Evolutionary conservation across 1,284 basidiomycete genomes (phyloP).

Genomic region (Boletus coffeatus): DNA sequence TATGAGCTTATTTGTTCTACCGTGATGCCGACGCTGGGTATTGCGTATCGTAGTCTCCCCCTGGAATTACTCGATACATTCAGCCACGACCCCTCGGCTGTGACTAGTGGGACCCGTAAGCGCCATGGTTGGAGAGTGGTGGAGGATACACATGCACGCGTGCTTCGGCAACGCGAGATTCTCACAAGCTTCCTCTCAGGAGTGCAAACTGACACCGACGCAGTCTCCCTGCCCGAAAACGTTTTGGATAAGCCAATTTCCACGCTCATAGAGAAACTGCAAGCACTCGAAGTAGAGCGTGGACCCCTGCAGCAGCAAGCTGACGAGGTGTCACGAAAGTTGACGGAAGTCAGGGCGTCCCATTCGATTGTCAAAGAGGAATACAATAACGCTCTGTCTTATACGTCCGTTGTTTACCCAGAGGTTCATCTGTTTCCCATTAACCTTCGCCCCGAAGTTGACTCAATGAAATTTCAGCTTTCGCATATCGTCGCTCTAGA

Average conservation of each 20-base stretch:
- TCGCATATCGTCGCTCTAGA: slow-evolving; percentile 62
- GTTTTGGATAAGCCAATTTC: slow-evolving; percentile 51
- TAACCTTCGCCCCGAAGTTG: background rate
- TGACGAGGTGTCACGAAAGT: slow-evolving; percentile 40
- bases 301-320: slow-evolving; percentile 39
- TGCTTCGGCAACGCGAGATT: slow-evolving; percentile 51
- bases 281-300: slow-evolving; percentile 40
- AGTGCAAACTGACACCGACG: slow-evolving; percentile 14
- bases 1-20: slow-evolving; percentile 53
- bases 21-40: slow-evolving; percentile 43
- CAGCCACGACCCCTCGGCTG: slow-evolving; percentile 67
- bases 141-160: slow-evolving; percentile 62
- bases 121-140: slow-evolving; percentile 60
- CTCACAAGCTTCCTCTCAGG: slow-evolving; percentile 45
- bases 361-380: slow-evolving; percentile 54
- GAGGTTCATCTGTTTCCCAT: slow-evolving; percentile 43
- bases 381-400: slow-evolving; percentile 60
- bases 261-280: slow-evolving; percentile 35
- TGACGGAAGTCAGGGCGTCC: slow-evolving; percentile 47
- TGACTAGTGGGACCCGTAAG: slow-evolving; percentile 54
- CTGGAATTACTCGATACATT: slow-evolving; percentile 65
- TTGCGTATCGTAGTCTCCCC: slow-evolving; percentile 46
- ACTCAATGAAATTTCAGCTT: slow-evolving; percentile 37
- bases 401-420: slow-evolving; percentile 69
- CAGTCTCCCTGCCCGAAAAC: slow-evolving; percentile 31